These are phyloP conservation scores for Apophysomyces variabilis DNA, from an alignment of 371 early-diverging fungal species.

Conservation along the genomic window DNA sequence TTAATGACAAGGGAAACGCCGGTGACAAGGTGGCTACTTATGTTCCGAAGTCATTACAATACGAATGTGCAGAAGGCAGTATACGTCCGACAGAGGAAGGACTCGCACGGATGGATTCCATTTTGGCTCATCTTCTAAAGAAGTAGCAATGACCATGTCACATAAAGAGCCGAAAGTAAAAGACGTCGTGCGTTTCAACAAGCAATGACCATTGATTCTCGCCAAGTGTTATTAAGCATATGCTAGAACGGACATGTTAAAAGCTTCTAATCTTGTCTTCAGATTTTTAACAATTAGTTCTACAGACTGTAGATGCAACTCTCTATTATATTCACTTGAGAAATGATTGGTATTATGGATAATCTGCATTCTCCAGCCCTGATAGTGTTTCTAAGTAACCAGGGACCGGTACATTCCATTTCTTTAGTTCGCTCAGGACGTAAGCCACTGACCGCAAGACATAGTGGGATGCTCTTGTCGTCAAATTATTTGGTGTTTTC, in stretches of 20 bases:
- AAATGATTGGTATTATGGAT: neutral
- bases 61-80: conserved; percentile 31
- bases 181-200: too few species aligned
- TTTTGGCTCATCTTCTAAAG: conserved; percentile 31
- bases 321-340: neutral
- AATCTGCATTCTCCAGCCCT: neutral
- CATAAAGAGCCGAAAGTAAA: too few species aligned
- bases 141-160: neutral
- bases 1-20: conserved; percentile 20
- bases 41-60: conserved; percentile 21
- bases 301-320: too few species aligned
- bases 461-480: neutral
- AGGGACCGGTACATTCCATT: conserved; percentile 1
- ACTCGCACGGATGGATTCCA: conserved; percentile 43
- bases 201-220: too few species aligned
- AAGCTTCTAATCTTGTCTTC: too few species aligned
- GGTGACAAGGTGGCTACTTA: conserved; percentile 8
- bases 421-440: neutral
- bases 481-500: neutral
- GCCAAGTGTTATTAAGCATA: too few species aligned
- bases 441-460: neutral
- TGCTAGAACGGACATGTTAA: too few species aligned
- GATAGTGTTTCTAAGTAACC: conserved; percentile 1
- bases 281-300: too few species aligned
- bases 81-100: conserved; percentile 50